Evolutionary conservation across 108 stramenopile species (phyloP).

Genomic region (Schizochytrium sp.): DNA sequence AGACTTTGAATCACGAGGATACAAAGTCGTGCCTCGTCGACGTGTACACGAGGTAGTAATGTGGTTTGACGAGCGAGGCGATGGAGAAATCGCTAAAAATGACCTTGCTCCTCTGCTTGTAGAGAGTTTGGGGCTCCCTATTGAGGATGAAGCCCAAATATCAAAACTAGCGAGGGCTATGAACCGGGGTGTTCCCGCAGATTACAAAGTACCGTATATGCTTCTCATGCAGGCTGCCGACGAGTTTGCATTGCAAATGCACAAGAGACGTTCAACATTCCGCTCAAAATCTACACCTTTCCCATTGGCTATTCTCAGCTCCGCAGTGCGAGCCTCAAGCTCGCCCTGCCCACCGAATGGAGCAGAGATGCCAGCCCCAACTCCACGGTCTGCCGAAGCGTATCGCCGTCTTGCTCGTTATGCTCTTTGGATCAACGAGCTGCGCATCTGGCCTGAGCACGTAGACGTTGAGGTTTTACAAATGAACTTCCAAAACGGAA

Average conservation of each 20-base stretch:
- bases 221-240: constrained; percentile 29
- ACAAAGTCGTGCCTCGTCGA: neutral
- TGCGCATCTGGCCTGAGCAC: neutral
- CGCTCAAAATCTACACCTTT: neutral
- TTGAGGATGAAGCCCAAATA: neutral
- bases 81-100: neutral
- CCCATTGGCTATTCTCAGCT: constrained; percentile 16
- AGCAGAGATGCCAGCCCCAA: neutral
- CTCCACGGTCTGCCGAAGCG: neutral
- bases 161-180: neutral
- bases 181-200: neutral
- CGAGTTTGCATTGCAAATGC: constrained; percentile 42
- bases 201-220: neutral
- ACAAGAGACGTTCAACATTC: neutral
- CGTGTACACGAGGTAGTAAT: constrained; percentile 53
- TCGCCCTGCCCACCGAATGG: neutral
- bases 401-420: neutral
- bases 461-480: constrained; percentile 6
- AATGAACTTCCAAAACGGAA: constrained; percentile 23
- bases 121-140: neutral
- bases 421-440: constrained; percentile 23
- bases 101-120: neutral
- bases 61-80: neutral
- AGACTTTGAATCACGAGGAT: neutral
- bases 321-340: neutral